Evolutionary conservation across 352 stramenopile species (phyloP).

Genomic region (Halophytophthora batemanensis): DNA sequence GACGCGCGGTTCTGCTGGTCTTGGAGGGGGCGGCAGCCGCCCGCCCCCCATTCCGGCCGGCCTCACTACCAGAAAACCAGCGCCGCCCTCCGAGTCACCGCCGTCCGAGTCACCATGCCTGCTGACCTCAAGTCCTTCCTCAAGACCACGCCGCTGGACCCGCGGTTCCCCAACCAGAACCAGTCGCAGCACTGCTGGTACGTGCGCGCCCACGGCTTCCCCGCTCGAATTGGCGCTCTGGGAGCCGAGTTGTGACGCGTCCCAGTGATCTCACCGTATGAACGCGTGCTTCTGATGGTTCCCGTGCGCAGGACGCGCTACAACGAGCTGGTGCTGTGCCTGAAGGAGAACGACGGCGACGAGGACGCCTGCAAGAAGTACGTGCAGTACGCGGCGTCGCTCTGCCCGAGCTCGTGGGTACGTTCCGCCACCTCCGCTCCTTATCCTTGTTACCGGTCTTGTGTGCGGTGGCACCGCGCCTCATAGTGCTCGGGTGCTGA

Average conservation of each 20-base stretch:
- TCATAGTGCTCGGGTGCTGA: no score
- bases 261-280: no score
- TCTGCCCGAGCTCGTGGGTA: slow-evolving; percentile 81
- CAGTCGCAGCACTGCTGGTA: slow-evolving; percentile 86
- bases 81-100: not conserved
- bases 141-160: slow-evolving; percentile 84
- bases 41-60: slow-evolving; percentile 24
- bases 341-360: slow-evolving; percentile 94
- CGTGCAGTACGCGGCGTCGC: slow-evolving; percentile 61
- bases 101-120: slow-evolving; percentile 49
- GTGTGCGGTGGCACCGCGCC: no score
- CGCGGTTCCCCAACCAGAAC: slow-evolving; percentile 86
- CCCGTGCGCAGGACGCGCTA: slow-evolving; percentile 79
- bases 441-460: no score
- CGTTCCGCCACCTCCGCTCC: no score
- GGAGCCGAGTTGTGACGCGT: no score
- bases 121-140: slow-evolving; percentile 47
- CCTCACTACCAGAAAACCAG: slow-evolving; percentile 24
- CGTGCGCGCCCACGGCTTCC: slow-evolving; percentile 1
- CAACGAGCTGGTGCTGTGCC: slow-evolving; percentile 97
- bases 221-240: no score
- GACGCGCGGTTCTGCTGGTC: slow-evolving; percentile 27
- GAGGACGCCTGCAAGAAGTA: slow-evolving; percentile 90
- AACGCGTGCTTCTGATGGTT: not conserved
- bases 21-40: slow-evolving; percentile 4